These are phyloP conservation scores for Malassezia globosa DNA, from an alignment of 1,284 basidiomycete genomes.

Conservation along the genomic window DNA sequence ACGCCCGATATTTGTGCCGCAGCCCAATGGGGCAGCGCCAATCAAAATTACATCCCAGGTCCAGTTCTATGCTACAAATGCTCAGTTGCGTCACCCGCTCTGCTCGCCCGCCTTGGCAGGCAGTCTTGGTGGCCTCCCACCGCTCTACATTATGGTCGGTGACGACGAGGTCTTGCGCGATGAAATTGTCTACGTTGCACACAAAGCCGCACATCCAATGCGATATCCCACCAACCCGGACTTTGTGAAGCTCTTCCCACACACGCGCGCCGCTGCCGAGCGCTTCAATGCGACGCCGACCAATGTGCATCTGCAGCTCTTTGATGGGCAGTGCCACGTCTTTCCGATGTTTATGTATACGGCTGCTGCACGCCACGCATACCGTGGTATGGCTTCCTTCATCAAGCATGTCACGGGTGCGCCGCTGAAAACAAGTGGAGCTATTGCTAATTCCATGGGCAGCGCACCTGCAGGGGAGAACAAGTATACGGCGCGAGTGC, in stretches of 20 bases:
- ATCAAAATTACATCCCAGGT: constrained; percentile 57
- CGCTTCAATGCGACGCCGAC: constrained; percentile 56
- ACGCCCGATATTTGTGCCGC: background rate
- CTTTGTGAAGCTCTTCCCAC: constrained; percentile 50
- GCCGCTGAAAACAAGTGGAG: constrained; percentile 9
- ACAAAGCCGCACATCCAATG: constrained; percentile 76
- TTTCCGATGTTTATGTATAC: constrained; percentile 49
- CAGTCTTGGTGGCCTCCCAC: constrained; percentile 81
- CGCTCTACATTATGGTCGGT: constrained; percentile 67
- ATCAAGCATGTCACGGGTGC: constrained; percentile 46
- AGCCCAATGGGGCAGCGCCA: background rate
- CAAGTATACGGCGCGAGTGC: constrained; percentile 38
- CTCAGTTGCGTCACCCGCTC: constrained; percentile 68
- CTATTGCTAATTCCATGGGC: constrained; percentile 1
- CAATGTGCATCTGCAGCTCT: constrained; percentile 71
- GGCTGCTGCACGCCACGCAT: constrained; percentile 48
- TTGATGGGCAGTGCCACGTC: constrained; percentile 51
- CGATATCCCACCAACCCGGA: constrained; percentile 60
- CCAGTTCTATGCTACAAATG: constrained; percentile 80
- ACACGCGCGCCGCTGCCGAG: constrained; percentile 43
- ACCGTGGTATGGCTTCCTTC: constrained; percentile 47
- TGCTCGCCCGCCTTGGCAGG: constrained; percentile 63
- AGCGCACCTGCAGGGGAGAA: constrained; percentile 23
- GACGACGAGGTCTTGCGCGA: constrained; percentile 80
- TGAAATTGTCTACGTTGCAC: constrained; percentile 73